phyloP scores from a whole-genome alignment of 208 protist genomes.

The Angomonas deanei region DNA sequence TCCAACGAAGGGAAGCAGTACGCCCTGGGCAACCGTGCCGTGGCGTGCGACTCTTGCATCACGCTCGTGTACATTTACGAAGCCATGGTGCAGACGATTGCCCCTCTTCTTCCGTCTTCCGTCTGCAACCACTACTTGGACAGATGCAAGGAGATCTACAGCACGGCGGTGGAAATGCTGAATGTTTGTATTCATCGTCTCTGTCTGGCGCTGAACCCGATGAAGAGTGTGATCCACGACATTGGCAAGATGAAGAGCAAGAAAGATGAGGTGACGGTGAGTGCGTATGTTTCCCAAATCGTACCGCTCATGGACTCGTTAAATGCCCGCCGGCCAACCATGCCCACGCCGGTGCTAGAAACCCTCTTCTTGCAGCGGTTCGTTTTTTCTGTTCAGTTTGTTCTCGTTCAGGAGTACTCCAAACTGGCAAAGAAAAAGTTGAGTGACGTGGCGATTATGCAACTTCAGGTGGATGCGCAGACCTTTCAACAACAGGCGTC shows the following conservation, averaged over 20 bases:
- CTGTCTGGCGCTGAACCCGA: constrained; percentile 63
- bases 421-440: constrained; percentile 68
- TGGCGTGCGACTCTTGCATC: constrained; percentile 53
- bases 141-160: constrained; percentile 39
- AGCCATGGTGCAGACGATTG: constrained; percentile 41
- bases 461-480: constrained; percentile 80
- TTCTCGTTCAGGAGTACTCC: constrained; percentile 63
- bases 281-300: constrained; percentile 49
- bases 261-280: constrained; percentile 57
- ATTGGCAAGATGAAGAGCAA: constrained; percentile 60
- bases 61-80: constrained; percentile 62
- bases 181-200: constrained; percentile 78
- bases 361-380: constrained; percentile 55
- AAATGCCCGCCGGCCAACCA: constrained; percentile 36
- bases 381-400: constrained; percentile 64
- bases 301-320: constrained; percentile 40
- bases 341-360: constrained; percentile 66
- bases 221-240: constrained; percentile 41
- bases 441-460: constrained; percentile 70
- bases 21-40: constrained; percentile 45
- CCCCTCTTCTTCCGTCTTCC: constrained; percentile 43
- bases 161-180: constrained; percentile 55
- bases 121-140: constrained; percentile 29
- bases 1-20: constrained; percentile 54
- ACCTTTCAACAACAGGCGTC: constrained; percentile 68